phyloP scores from a whole-genome alignment of 1,284 basidiomycete species.

The Meira nashicola region DNA sequence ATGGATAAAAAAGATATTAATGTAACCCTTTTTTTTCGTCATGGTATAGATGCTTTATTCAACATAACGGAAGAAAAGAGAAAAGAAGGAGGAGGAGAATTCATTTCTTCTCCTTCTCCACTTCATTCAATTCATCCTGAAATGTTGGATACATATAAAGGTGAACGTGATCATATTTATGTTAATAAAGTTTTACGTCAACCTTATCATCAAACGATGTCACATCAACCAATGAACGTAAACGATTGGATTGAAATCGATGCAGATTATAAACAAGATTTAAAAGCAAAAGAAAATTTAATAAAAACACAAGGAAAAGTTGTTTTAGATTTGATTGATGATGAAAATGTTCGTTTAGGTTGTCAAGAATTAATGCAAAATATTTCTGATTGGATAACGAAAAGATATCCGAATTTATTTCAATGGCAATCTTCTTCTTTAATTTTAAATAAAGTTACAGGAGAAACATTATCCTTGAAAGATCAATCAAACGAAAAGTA shows the following conservation, averaged over 20 bases:
- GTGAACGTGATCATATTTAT: constrained; percentile 26
- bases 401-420: constrained; percentile 56
- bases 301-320: constrained; percentile 53
- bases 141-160: constrained; percentile 2
- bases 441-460: constrained; percentile 54
- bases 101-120: not conserved
- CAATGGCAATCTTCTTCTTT: constrained; percentile 34
- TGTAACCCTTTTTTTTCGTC: too few relatives aligned
- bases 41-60: too few relatives aligned
- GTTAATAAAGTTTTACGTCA: constrained; percentile 29
- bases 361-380: constrained; percentile 55
- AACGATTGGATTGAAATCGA: constrained; percentile 58
- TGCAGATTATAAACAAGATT: constrained; percentile 54
- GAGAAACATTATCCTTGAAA: constrained; percentile 32
- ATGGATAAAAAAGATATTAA: too few relatives aligned
- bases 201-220: constrained; percentile 39
- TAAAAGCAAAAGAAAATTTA: constrained; percentile 54
- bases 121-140: constrained; percentile 1
- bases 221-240: constrained; percentile 55
- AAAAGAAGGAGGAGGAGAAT: too few relatives aligned
- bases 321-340: constrained; percentile 53
- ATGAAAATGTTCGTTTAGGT: constrained; percentile 54
- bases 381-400: constrained; percentile 54
- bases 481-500: not conserved
- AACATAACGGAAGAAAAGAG: too few relatives aligned